Evolutionary conservation across 305 asterid species (phyloP), one percentile per base, ranked within the genome.

Genomic region (Fraxinus sp.): DNA sequence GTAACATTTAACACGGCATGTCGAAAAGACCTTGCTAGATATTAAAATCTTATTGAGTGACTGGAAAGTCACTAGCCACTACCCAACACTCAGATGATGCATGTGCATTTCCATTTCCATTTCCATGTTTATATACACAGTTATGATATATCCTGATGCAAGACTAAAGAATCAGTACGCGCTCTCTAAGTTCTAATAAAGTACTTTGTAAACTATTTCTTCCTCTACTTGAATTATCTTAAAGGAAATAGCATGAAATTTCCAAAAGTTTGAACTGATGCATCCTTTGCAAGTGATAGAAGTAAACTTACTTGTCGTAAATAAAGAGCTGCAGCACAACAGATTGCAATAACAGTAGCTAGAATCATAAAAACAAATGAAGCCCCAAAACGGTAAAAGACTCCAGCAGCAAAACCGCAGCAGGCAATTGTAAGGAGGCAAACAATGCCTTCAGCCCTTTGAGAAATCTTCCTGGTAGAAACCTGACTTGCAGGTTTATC

Each of bases 401-500:
- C 85, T 79, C 99, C 99, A 76, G 92, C 88, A 75, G 93, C 91
- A 90, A 93, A 94, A 85, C 99, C 99, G 13, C 91, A 93, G 78
- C 85, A 86, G 64, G 96, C 98, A 83, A 94, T 88, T 52, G 90
- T 86, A 64, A 91, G 39, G 84, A 94, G 96, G 88, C 85, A 92
- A 82, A 92, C 77, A 89, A 93, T 57, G 81, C 94, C 98, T 85
- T 96, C 98, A 2, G 81, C 83, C 87, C 93, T 87, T 55, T 62
- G 82, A 36, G 96, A 92, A 78, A 92, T 87, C 84, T 85, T 70
- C 84, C 83, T 81, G 43, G 70, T 79, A 4, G 94, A 84, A 80
- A 80, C 87, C 85, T 57, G 90, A 73, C 80, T 83, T 20, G 91
- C 59, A 74, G 89, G 78, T 85, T 87, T 91, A 79, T 90, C 95